A percentile compares a stretch with the other conserved stretches of the same genome.
phyloP scores from a whole-genome alignment of 768 basidiomycete genomes.

The Hydnum rufescens region DNA sequence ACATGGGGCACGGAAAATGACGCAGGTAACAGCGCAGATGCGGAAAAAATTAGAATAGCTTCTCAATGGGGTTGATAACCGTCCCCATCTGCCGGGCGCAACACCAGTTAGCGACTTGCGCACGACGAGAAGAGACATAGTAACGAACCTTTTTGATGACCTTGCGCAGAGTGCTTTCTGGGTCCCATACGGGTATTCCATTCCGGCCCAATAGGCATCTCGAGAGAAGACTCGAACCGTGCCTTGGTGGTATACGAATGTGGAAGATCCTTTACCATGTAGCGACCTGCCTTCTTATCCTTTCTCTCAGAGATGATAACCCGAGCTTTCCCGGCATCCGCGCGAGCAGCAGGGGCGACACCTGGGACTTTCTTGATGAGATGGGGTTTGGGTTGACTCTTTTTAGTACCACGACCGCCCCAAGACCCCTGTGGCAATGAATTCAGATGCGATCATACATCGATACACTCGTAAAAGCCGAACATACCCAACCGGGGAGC shows the following conservation, averaged over 20 bases:
- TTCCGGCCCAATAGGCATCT: conserved; percentile 65
- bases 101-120: too few relatives aligned
- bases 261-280: conserved; percentile 77
- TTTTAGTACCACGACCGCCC: conserved; percentile 61
- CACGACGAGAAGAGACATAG: too few relatives aligned
- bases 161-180: conserved; percentile 62
- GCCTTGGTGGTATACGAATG: conserved; percentile 86
- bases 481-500: conserved; percentile 81
- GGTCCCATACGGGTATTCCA: conserved; percentile 83
- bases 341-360: conserved; percentile 54
- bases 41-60: too few relatives aligned
- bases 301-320: conserved; percentile 92
- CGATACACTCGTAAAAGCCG: too few relatives aligned
- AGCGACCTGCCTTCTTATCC: conserved; percentile 85
- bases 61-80: too few relatives aligned
- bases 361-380: conserved; percentile 70
- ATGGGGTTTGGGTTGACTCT: conserved; percentile 39
- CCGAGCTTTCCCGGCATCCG: conserved; percentile 66
- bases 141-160: conserved; percentile 68
- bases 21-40: too few relatives aligned
- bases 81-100: too few relatives aligned
- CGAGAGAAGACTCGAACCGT: conserved; percentile 76
- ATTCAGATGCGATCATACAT: neutral
- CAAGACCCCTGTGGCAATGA: conserved; percentile 43
- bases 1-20: too few relatives aligned